Base-by-base conservation (phyloP, 345 rosid species). In the Gossypium arboreum region DNA sequence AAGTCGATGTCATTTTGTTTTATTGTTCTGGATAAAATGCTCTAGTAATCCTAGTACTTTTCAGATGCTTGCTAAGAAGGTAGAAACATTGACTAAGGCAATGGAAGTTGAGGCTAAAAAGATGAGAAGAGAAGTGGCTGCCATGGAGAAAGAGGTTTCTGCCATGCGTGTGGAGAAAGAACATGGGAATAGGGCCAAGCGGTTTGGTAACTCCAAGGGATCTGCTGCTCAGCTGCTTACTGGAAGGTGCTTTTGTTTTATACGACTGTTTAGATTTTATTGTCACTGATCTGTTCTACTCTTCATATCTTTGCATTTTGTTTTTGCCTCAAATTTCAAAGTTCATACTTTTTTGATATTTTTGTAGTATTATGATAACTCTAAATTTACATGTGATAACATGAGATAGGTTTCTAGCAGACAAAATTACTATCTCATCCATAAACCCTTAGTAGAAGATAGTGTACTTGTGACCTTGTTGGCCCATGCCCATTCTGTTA, bases 41-140 rank as follows among this genome's bases (percentile, higher is more conserved):
- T 81, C 71, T 55, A 67, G 47, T 74, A 16, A 61, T 63, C 29
- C 57, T 57, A 7, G 75, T 81, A 66, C 12, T 65, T 80, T 60
- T 44, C 85, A 95, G 99, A 91, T 95, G 97, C 78, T 95, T 43
- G 96, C 99, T 22, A 95, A 89, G 86, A 95, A 93, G 77, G 98
- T 93, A 75, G 99, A 95, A 66, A 95, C 98, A 45, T 86, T 95
- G 85, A 91, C 96, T 43, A 95, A 93, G 84, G 98, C 99, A 73
- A 95, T 95, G 99, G 99, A 90, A 81, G 94, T 95, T 73, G 98
- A 95, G 83, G 94, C 98, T 52, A 95, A 95, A 88, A 95, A 93
- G 88, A 95, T 95, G 98, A 84, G 98, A 82, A 90, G 98, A 81
- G 99, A 95, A 85, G 99, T 95, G 75, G 94, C 98, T 75, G 91